phyloP scores from a whole-genome alignment of 2,329 filamentous ascomycete species.

The Botrytis galanthina region DNA sequence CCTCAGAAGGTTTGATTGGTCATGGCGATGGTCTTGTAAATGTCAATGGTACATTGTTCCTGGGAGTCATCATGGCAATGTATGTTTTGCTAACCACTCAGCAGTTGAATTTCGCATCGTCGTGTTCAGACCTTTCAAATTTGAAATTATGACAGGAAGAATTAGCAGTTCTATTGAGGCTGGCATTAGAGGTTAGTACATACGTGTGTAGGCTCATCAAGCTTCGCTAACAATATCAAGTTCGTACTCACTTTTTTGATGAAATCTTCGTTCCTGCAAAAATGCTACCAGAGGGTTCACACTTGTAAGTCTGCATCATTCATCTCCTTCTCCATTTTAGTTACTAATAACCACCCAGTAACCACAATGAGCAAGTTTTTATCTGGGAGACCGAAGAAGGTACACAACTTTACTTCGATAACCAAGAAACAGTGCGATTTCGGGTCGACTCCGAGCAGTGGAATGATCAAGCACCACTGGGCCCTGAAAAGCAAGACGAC shows the following conservation, averaged over 20 bases:
- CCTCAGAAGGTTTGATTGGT: conserved; percentile 90
- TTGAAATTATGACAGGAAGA: conserved; percentile 82
- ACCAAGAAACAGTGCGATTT: conserved; percentile 83
- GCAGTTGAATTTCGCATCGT: conserved; percentile 88
- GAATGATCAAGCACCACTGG: conserved; percentile 79
- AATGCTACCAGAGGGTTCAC: conserved; percentile 71
- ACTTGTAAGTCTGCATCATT: conserved; percentile 62
- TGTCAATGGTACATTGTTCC: conserved; percentile 68
- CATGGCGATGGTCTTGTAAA: conserved; percentile 91
- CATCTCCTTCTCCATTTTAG: background rate
- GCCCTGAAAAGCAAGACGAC: conserved; percentile 62
- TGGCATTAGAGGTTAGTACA: conserved; percentile 64
- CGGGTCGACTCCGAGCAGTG: conserved; percentile 85
- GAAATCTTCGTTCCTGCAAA: conserved; percentile 79
- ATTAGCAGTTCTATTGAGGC: conserved; percentile 72
- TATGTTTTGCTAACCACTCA: conserved; percentile 17
- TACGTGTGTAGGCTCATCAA: conserved; percentile 7
- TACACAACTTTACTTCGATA: conserved; percentile 79
- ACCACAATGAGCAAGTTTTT: conserved; percentile 75
- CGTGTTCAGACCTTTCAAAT: conserved; percentile 94
- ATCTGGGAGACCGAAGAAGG: conserved; percentile 71
- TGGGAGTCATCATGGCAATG: background rate
- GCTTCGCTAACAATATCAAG: conserved; percentile 40
- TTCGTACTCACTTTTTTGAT: conserved; percentile 89
- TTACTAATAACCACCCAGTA: conserved; percentile 46